Percentiles rank a stretch among this genome's conserved stretches.
phyloP scores from a whole-genome alignment of 2,329 filamentous ascomycete genomes.

The Trichophyton simii region DNA sequence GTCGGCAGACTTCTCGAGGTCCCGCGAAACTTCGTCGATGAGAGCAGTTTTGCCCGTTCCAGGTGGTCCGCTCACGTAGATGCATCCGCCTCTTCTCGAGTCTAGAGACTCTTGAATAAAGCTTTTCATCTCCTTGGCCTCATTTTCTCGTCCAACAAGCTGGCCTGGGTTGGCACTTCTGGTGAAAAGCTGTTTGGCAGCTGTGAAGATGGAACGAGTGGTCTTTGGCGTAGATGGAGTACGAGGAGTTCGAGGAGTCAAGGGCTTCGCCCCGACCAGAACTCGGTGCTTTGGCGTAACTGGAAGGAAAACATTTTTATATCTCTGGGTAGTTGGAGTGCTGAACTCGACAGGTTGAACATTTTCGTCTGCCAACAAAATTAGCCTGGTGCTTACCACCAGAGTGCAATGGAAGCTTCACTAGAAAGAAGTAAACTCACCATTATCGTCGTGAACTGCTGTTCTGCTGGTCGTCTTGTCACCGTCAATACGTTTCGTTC shows the following conservation, averaged over 20 bases:
- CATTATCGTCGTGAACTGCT: constrained; percentile 31
- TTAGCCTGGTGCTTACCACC: neutral
- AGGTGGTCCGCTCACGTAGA: constrained; percentile 90
- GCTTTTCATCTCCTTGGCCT: constrained; percentile 50
- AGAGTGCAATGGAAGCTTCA: neutral
- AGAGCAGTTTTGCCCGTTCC: constrained; percentile 96
- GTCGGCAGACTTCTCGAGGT: constrained; percentile 37
- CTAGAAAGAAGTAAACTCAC: constrained; percentile 16
- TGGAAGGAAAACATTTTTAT: constrained; percentile 62
- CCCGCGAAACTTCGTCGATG: constrained; percentile 63
- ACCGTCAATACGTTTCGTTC: constrained; percentile 37
- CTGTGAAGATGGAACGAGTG: constrained; percentile 67
- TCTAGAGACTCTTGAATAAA: constrained; percentile 58
- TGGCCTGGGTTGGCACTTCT: constrained; percentile 62
- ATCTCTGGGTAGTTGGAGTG: constrained; percentile 41
- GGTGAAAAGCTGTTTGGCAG: constrained; percentile 75
- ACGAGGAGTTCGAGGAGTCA: constrained; percentile 66
- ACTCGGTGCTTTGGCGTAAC: constrained; percentile 76
- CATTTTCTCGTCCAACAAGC: constrained; percentile 63
- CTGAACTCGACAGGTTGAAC: constrained; percentile 30
- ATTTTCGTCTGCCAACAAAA: constrained; percentile 30
- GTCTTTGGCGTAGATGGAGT: constrained; percentile 55
- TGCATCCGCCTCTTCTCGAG: constrained; percentile 57
- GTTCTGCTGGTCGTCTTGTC: constrained; percentile 33
- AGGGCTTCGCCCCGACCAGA: constrained; percentile 59